Evolutionary conservation across 495 filamentous ascomycete genomes (phyloP).

Genomic region (Penicillium samsonianum): DNA sequence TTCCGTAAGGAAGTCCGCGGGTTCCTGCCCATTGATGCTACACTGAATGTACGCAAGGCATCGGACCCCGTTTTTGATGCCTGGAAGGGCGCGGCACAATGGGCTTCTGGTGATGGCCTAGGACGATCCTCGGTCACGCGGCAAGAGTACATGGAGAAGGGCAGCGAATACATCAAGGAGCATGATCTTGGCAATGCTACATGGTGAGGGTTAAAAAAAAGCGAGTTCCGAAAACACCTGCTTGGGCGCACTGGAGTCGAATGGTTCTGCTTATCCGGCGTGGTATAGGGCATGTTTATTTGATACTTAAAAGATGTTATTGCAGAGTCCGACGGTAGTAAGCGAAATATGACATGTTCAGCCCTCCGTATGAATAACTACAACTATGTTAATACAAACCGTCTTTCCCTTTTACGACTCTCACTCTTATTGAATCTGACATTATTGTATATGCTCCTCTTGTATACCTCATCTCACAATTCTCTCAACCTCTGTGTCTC

Average conservation of each 20-base stretch:
- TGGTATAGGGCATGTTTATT: conserved; percentile 15
- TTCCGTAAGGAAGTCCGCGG: conserved; percentile 69
- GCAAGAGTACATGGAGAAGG: conserved; percentile 82
- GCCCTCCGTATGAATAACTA: not conserved
- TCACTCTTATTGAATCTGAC: not conserved
- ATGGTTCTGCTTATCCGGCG: conserved; percentile 6
- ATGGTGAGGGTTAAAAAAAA: conserved; percentile 25
- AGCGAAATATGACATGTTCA: conserved; percentile 2
- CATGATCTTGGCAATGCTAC: conserved; percentile 76
- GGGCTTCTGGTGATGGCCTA: conserved; percentile 53
- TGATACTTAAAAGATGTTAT: conserved; percentile 6
- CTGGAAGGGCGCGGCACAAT: conserved; percentile 88
- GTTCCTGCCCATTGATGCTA: conserved; percentile 67
- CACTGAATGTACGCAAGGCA: conserved; percentile 67
- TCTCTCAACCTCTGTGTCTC: not conserved
- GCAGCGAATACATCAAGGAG: conserved; percentile 84
- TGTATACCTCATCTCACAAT: not conserved
- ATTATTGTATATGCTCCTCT: too few relatives aligned
- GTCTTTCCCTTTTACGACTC: not conserved
- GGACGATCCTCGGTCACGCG: conserved; percentile 55
- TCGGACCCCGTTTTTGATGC: conserved; percentile 77
- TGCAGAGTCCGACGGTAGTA: conserved; percentile 1
- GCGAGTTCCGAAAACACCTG: conserved; percentile 6
- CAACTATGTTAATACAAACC: not conserved
- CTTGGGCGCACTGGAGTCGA: conserved; percentile 33